Base-by-base conservation (phyloP, 208 protist species). In the Acanthamoeba sp. region DNA sequence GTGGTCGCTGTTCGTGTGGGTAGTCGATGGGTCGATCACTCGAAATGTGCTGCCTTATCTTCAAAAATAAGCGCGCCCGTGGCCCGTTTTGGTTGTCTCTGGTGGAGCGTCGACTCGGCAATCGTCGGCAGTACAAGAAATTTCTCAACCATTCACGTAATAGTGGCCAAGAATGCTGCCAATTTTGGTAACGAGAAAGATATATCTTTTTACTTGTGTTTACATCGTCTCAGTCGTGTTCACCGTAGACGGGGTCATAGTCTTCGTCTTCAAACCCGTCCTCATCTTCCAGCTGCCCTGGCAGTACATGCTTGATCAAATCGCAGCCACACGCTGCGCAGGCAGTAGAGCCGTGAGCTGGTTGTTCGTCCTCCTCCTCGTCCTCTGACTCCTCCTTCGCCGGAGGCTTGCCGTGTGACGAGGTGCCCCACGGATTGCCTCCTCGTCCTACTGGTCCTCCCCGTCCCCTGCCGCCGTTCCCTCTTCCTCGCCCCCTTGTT, bases 231-330 rank as follows among this genome's bases (percentile, higher is more conserved):
- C 20, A 69, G 36, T 80, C 71, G 34, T 80, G 71, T 24, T 80
- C 71, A 36, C 71, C 71, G 36, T 80, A 80, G n/a, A 80, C 71
- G 4, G 71, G 71, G 71, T 80, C 71, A 24, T 80, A 80, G 71
- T 80, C 71, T n/a, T 80, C 71, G 14, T 80, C 71, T 20, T 80
- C 71, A 24, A 80, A 80, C 14, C 71, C 71, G 34, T 80, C 71
- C 71, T 80, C 71, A 18, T 80, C 71, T 18, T 80, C 71, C 2
- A 80, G 71, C 71, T 80, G 71, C 4, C 71, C 71, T 14, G 71
- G 71, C 71, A 80, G 36, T 0, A 80, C 71, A n/a, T 80, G 71
- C 32, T 48, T 80, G 71, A 80, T 80, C 20, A 80, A 29, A n/a
- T 80, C 71, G 38, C 71, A 80, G 22, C 71, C 71, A 18, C 71